A percentile compares a stretch with the other conserved stretches of the same genome.
Conservation (phyloP, 1,284 basidiomycete species). For the Leccinum angustisporum region DNA sequence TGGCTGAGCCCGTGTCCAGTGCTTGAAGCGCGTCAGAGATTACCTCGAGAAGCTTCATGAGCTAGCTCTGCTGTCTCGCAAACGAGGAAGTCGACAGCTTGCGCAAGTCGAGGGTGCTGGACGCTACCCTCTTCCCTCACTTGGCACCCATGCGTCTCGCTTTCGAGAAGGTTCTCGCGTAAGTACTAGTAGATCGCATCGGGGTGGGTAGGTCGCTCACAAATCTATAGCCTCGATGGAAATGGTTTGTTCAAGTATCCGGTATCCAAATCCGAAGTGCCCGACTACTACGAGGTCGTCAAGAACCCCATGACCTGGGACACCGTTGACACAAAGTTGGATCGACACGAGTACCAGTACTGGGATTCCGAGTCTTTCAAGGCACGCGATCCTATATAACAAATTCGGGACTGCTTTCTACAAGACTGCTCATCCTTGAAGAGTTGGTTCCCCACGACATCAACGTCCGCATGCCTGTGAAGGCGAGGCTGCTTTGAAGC, state of each 20-base stretch:
- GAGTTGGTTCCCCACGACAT: constrained; percentile 46
- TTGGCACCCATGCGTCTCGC: constrained; percentile 59
- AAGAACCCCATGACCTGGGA: constrained; percentile 90
- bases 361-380: constrained; percentile 74
- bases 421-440: constrained; percentile 64
- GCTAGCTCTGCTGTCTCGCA: constrained; percentile 72
- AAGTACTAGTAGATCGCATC: constrained; percentile 28
- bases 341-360: constrained; percentile 65
- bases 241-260: constrained; percentile 77
- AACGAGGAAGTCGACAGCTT: constrained; percentile 85
- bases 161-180: constrained; percentile 75
- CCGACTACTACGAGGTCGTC: constrained; percentile 91
- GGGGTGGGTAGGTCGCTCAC: constrained; percentile 2
- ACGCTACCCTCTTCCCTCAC: constrained; percentile 66
- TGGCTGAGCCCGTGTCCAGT: constrained; percentile 42
- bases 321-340: constrained; percentile 77
- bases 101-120: constrained; percentile 69
- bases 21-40: constrained; percentile 67
- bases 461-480: constrained; percentile 14
- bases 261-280: constrained; percentile 78
- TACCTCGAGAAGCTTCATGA: constrained; percentile 79
- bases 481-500: constrained; percentile 54
- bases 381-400: constrained; percentile 91
- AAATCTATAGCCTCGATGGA: constrained; percentile 63
- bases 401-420: constrained; percentile 71